Evolutionary conservation across 768 basidiomycete genomes (phyloP).

Genomic region (Leccinum barrowsii): DNA sequence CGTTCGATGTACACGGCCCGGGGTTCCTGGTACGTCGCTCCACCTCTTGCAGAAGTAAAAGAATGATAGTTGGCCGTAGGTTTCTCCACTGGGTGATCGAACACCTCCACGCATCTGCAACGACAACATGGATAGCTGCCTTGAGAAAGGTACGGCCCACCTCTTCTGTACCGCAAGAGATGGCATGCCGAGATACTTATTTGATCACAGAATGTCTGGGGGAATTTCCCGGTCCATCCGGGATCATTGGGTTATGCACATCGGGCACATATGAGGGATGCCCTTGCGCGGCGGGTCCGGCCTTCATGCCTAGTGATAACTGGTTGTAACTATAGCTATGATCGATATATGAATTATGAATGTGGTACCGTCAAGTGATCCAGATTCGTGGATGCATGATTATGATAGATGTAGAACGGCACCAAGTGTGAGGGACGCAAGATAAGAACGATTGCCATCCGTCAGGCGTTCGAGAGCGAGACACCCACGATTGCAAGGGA

Average conservation of each 20-base stretch:
- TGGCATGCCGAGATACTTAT: background rate
- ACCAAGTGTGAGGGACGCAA: background rate
- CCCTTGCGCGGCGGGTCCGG: background rate
- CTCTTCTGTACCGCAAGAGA: background rate
- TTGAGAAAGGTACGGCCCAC: background rate
- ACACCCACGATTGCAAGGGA: background rate
- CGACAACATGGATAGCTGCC: background rate
- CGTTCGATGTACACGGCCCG: background rate
- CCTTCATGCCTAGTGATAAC: background rate
- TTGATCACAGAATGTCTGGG: background rate
- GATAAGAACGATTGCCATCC: background rate
- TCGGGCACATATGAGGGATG: background rate
- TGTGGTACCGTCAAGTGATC: background rate
- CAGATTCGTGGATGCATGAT: background rate
- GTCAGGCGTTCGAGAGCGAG: background rate
- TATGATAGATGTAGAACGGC: background rate
- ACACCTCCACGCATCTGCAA: background rate
- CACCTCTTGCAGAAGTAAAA: background rate
- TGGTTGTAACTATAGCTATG: background rate
- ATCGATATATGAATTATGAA: background rate
- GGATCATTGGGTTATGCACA: background rate
- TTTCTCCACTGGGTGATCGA: background rate
- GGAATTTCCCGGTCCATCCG: background rate
- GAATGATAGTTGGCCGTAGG: background rate
- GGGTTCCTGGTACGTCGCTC: background rate